These are phyloP conservation scores for Hypocreales sp. DNA, from an alignment of 2,329 filamentous ascomycete species.

Conservation along the genomic window DNA sequence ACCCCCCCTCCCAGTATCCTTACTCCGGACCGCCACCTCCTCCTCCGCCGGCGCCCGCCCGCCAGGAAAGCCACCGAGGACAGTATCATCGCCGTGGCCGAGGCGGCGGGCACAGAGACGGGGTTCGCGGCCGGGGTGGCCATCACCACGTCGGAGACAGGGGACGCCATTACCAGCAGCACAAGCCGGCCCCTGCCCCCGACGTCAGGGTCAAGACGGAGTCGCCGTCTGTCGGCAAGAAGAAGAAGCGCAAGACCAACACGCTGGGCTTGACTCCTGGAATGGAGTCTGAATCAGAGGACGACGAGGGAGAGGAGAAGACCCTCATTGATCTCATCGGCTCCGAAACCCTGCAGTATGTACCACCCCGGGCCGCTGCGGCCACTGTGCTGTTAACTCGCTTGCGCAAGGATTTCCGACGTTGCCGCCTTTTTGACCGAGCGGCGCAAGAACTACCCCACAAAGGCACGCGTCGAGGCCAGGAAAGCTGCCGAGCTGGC, in stretches of 20 bases:
- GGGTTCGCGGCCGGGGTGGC: conserved; percentile 25
- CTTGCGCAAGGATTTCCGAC: conserved; percentile 54
- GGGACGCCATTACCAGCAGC: conserved; percentile 17
- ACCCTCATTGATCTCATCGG: conserved; percentile 40
- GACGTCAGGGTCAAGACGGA: conserved; percentile 16
- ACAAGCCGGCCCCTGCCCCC: conserved; percentile 7
- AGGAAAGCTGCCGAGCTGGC: conserved; percentile 37
- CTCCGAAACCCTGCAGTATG: conserved; percentile 39
- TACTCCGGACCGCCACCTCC: conserved; percentile 25
- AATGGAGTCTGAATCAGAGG: conserved; percentile 46
- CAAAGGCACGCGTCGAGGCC: conserved; percentile 50
- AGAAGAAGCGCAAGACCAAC: conserved; percentile 59
- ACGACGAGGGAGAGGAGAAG: conserved; percentile 59
- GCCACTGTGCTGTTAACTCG: too few relatives aligned
- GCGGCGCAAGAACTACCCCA: conserved; percentile 67
- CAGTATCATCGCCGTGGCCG: conserved; percentile 19
- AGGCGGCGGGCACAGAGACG: conserved; percentile 18
- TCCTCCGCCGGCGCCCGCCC: conserved; percentile 16
- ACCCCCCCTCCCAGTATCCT: conserved; percentile 15
- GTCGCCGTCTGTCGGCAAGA: conserved; percentile 36
- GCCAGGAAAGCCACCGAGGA: conserved; percentile 11
- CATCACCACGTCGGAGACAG: conserved; percentile 27
- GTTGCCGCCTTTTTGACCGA: conserved; percentile 69
- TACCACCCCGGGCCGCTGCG: too few relatives aligned
- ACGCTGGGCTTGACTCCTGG: conserved; percentile 57